A percentile compares a stretch with the other conserved stretches of the same genome.
Conservation (phyloP, 345 rosid species). For the Boechera divaricarpa region DNA sequence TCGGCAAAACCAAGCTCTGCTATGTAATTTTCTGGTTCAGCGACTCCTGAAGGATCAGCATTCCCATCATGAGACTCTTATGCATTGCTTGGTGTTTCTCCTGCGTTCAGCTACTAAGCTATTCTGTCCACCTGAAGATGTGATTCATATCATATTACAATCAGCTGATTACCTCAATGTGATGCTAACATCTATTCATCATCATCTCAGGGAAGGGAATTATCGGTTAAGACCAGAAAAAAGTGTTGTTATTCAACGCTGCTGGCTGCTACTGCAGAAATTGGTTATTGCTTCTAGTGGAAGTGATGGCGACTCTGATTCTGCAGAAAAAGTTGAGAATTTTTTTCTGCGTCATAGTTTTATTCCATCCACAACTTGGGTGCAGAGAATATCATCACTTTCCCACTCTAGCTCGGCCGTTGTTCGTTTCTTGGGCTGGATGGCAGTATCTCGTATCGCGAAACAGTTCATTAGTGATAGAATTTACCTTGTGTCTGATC, state of each 20-base stretch:
- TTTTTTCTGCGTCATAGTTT: slow-evolving; percentile 58
- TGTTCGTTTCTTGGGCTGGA: slow-evolving; percentile 88
- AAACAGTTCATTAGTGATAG: slow-evolving; percentile 59
- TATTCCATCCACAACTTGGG: slow-evolving; percentile 74
- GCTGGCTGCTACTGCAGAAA: slow-evolving; percentile 72
- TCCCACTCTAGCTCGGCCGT: slow-evolving; percentile 64
- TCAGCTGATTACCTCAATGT: slow-evolving; percentile 66
- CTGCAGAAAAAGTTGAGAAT: slow-evolving; percentile 47
- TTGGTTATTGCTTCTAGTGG: slow-evolving; percentile 77
- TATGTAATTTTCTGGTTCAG: slow-evolving; percentile 67
- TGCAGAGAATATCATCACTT: slow-evolving; percentile 64
- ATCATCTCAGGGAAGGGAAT: slow-evolving; percentile 57
- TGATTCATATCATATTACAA: slow-evolving; percentile 61
- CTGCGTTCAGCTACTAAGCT: slow-evolving; percentile 71
- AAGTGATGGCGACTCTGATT: slow-evolving; percentile 54
- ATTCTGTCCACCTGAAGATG: slow-evolving; percentile 64
- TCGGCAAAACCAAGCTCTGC: slow-evolving; percentile 73
- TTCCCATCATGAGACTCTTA: slow-evolving; percentile 72
- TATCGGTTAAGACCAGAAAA: slow-evolving; percentile 52
- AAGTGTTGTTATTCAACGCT: slow-evolving; percentile 55
- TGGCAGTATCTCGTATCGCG: slow-evolving; percentile 78
- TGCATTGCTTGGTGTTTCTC: slow-evolving; percentile 75
- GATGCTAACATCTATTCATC: slow-evolving; percentile 56
- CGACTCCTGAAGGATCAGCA: slow-evolving; percentile 63
- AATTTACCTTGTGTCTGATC: slow-evolving; percentile 67